Percentiles rank a stretch among this genome's conserved stretches.
phyloP scores from a whole-genome alignment of 2,329 filamentous ascomycete species.

The Colletotrichum tabaci region DNA sequence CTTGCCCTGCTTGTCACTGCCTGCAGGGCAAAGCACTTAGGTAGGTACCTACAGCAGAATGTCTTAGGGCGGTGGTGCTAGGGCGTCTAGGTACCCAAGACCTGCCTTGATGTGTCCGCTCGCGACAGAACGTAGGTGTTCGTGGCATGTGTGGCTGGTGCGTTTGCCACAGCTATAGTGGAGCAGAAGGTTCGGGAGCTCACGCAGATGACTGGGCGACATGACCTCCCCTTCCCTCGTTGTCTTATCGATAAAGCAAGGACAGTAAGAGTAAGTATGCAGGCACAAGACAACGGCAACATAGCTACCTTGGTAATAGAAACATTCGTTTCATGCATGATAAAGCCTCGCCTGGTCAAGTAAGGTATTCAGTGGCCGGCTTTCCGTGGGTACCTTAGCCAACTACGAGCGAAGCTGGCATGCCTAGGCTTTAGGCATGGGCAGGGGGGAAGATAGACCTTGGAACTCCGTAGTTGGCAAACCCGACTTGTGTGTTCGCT shows the following conservation, averaged over 20 bases:
- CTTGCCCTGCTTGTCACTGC: neutral
- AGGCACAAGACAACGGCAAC: too few relatives aligned
- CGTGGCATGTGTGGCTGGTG: constrained; percentile 28
- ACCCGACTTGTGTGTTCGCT: neutral
- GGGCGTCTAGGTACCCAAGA: neutral
- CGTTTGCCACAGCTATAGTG: neutral
- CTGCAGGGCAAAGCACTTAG: neutral
- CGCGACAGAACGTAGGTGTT: constrained; percentile 14
- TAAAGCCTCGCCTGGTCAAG: neutral
- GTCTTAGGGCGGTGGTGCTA: neutral
- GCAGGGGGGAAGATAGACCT: neutral
- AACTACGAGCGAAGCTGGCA: neutral
- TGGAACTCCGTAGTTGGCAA: neutral
- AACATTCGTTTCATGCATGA: neutral
- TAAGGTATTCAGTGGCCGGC: neutral
- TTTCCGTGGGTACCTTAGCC: too few relatives aligned
- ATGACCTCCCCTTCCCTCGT: neutral
- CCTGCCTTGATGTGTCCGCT: neutral
- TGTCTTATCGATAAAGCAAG: constrained; percentile 7
- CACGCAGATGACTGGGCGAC: neutral
- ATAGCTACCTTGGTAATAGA: too few relatives aligned
- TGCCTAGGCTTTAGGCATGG: neutral
- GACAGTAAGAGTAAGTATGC: neutral
- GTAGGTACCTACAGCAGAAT: neutral
- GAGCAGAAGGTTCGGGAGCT: constrained; percentile 4